Percentiles rank a stretch among this genome's conserved stretches.
Conservation (phyloP, 1,284 basidiomycete species). For the Crepidotus sp. region DNA sequence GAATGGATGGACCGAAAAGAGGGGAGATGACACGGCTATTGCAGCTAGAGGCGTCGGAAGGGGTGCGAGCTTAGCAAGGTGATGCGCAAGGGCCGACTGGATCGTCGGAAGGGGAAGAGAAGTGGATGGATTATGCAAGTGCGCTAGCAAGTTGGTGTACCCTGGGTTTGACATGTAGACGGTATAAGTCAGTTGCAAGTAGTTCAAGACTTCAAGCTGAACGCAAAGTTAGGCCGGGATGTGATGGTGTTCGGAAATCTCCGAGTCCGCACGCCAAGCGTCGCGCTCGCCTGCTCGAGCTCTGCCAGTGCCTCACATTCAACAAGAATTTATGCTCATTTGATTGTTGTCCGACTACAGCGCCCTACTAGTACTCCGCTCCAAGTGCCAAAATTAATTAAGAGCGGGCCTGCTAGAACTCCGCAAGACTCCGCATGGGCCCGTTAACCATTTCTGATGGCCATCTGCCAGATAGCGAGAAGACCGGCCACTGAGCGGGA, state of each 20-base stretch:
- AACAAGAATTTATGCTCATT: no score
- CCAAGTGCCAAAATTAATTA: constrained; percentile 1
- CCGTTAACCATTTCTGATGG: neutral
- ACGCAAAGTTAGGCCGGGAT: neutral
- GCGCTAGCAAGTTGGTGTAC: constrained; percentile 46
- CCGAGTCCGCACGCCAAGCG: no score
- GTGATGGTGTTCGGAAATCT: no score
- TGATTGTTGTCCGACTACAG: no score
- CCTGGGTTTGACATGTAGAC: constrained; percentile 13
- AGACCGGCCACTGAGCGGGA: no score
- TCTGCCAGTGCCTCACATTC: no score
- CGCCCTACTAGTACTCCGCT: no score
- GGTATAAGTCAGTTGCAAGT: no score
- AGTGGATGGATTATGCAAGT: constrained; percentile 44
- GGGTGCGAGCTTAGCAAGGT: constrained; percentile 45
- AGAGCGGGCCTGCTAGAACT: neutral
- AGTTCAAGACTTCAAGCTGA: no score
- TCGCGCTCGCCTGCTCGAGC: no score
- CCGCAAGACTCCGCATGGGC: neutral
- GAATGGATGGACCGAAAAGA: constrained; percentile 41
- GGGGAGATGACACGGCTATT: constrained; percentile 51
- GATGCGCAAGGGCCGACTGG: constrained; percentile 53
- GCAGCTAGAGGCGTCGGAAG: constrained; percentile 59
- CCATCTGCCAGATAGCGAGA: neutral
- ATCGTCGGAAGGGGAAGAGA: constrained; percentile 42